Evolutionary conservation across 1,284 basidiomycete genomes (phyloP).

Genomic region (Heliocybe sulcata): DNA sequence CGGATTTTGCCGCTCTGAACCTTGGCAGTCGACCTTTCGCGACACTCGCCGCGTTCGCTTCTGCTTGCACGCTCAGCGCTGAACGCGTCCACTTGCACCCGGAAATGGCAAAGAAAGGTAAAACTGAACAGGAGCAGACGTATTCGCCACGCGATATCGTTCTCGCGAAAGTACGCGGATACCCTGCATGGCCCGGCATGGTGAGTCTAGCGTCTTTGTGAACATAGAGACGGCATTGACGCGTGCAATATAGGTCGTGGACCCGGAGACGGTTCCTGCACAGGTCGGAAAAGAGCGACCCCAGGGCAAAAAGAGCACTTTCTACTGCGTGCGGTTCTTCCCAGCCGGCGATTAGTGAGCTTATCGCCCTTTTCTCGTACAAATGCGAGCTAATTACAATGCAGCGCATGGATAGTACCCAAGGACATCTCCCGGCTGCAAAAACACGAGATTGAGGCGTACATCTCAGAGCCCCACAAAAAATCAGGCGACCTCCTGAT

Average conservation of each 20-base stretch:
- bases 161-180: slow-evolving; percentile 90
- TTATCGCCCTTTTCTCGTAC: slow-evolving; percentile 4
- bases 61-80: background rate
- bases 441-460: slow-evolving; percentile 78
- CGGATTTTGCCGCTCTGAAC: background rate
- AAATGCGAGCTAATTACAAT: slow-evolving; percentile 9
- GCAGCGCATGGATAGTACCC: slow-evolving; percentile 79
- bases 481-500: slow-evolving; percentile 68
- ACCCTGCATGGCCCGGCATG: slow-evolving; percentile 88
- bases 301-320: slow-evolving; percentile 56
- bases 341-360: slow-evolving; percentile 88
- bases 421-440: slow-evolving; percentile 81
- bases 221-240: slow-evolving; percentile 5
- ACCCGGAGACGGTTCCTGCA: slow-evolving; percentile 56
- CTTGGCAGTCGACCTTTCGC: background rate
- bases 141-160: slow-evolving; percentile 75
- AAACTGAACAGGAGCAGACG: slow-evolving; percentile 37
- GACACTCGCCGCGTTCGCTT: background rate
- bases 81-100: slow-evolving; percentile 5
- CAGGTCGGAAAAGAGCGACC: slow-evolving; percentile 66
- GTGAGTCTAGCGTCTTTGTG: slow-evolving; percentile 30
- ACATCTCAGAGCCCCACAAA: slow-evolving; percentile 71
- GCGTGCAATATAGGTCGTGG: slow-evolving; percentile 53
- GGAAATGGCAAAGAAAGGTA: slow-evolving; percentile 56
- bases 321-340: slow-evolving; percentile 85